These are phyloP conservation scores for Phlebiopsis gigantea DNA, from an alignment of 768 basidiomycete species.

Conservation along the genomic window DNA sequence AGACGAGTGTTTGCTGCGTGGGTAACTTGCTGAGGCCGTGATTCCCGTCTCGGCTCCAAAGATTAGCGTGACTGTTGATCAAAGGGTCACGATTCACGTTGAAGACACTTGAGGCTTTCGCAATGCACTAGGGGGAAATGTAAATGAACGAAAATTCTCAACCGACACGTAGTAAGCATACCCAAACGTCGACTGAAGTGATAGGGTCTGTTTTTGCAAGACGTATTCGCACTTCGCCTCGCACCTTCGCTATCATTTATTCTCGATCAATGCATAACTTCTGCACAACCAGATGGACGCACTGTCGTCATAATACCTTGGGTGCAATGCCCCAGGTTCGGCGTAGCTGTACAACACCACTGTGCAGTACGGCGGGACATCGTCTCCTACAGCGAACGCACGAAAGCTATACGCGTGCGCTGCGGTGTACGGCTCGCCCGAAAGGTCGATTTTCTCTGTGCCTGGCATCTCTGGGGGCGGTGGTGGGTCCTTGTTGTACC, in stretches of 20 bases:
- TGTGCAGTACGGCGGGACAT: slow-evolving; percentile 1
- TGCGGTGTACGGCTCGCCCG: background rate
- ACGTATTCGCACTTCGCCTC: slow-evolving; percentile 4
- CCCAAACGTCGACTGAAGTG: slow-evolving; percentile 2
- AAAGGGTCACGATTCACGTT: background rate
- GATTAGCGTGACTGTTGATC: background rate
- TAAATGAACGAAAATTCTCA: background rate
- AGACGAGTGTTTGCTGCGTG: background rate
- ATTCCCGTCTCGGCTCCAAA: background rate
- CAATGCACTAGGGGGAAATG: background rate
- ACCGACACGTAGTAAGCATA: background rate
- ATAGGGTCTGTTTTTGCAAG: slow-evolving; percentile 6
- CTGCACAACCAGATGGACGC: background rate
- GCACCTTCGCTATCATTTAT: background rate
- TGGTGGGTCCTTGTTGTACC: slow-evolving; percentile 11
- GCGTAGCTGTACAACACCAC: slow-evolving; percentile 7
- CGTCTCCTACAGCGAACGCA: background rate
- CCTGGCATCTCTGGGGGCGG: slow-evolving; percentile 7
- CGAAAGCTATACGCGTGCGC: background rate
- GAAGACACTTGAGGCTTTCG: background rate
- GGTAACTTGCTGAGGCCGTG: background rate
- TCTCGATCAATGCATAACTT: background rate
- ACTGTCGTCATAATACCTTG: slow-evolving; percentile 5
- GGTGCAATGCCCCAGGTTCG: background rate
- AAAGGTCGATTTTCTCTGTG: slow-evolving; percentile 3